Base-by-base conservation (phyloP, 2,329 filamentous ascomycete species). In the Paracorniculantispora psalliotae region DNA sequence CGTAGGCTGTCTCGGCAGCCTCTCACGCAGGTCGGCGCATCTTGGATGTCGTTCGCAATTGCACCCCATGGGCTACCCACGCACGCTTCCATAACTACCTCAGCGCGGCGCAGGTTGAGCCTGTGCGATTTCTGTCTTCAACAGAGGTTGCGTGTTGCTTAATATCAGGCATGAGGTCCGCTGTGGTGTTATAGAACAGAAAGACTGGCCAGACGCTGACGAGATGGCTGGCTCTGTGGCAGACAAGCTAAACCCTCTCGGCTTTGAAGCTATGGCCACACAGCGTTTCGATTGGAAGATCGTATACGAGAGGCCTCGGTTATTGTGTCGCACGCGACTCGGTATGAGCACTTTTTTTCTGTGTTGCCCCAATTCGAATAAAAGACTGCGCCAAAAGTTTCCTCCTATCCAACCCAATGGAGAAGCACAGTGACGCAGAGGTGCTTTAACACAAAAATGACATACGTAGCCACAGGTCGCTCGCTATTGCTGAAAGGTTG, bases 1-100 rank as follows among this genome's bases (percentile, higher is more conserved):
- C 52, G 52, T 26, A 60, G 51, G 39, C 58, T 60, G 26, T 60
- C 52, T 52, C 58, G 51, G 52, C 58, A 60, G 52, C 46, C 58
- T 56, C 35, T 56, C 17, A 60, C 47, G 46, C 58, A 60, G 21
- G 21, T 21, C 35, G 58, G 58, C 28, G 51, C 46, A 49, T 60
- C 39, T 28, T 56, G 37, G 25, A 60, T 55, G 19, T 56, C 30
- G 44, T 30, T 44, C 10, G 59, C 51, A 37, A 54, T 52, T 57
- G 59, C 51, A 13, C 58, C 58, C 58, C 58, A 60, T 44, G 35
- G 8, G 44, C 58, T 60, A 47, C 51, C 51, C 23, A 44, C 46
- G 44, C 58, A 60, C 23, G 54, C 54, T 43, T 57, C 54, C 54
- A 57, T 57, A n/a, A n/a, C 35, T 50, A 41, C 30, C 54, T 43